phyloP scores from a whole-genome alignment of 2,329 filamentous ascomycete genomes.

The Cercospora zeina region DNA sequence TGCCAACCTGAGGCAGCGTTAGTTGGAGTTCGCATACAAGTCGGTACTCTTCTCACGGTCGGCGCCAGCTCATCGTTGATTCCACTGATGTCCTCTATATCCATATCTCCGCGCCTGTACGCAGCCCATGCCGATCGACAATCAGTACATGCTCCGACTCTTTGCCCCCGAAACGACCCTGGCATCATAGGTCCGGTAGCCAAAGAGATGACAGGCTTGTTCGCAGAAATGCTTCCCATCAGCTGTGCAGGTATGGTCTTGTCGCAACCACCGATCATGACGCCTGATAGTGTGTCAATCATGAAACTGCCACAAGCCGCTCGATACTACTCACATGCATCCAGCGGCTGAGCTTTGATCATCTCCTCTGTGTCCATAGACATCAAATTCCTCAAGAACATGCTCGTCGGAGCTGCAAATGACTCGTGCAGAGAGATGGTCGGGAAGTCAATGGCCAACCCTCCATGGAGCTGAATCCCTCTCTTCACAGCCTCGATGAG shows the following conservation, averaged over 20 bases:
- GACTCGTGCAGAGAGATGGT: constrained; percentile 71
- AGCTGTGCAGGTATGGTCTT: constrained; percentile 73
- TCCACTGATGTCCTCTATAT: constrained; percentile 69
- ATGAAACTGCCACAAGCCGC: too few species aligned
- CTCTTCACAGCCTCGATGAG: constrained; percentile 70
- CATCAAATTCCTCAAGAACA: constrained; percentile 74
- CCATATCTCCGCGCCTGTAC: constrained; percentile 64
- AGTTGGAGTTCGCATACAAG: not conserved
- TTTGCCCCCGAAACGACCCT: constrained; percentile 62
- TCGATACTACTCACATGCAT: constrained; percentile 51
- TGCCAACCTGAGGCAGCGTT: constrained; percentile 41
- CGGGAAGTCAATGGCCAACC: constrained; percentile 69
- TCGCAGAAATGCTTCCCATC: constrained; percentile 74
- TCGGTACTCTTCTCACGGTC: constrained; percentile 52
- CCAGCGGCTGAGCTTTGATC: constrained; percentile 69
- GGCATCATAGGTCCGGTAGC: constrained; percentile 76
- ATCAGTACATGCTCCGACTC: constrained; percentile 73
- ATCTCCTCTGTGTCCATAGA: constrained; percentile 80
- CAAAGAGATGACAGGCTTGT: constrained; percentile 68
- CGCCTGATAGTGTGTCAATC: constrained; percentile 3
- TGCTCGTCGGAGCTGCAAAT: constrained; percentile 70
- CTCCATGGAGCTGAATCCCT: constrained; percentile 66
- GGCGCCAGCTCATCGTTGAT: constrained; percentile 74
- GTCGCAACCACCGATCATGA: constrained; percentile 61
- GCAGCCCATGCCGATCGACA: constrained; percentile 73